Base-by-base conservation (phyloP, 2,329 filamentous ascomycete genomes). In the Knoxdaviesia capensis region DNA sequence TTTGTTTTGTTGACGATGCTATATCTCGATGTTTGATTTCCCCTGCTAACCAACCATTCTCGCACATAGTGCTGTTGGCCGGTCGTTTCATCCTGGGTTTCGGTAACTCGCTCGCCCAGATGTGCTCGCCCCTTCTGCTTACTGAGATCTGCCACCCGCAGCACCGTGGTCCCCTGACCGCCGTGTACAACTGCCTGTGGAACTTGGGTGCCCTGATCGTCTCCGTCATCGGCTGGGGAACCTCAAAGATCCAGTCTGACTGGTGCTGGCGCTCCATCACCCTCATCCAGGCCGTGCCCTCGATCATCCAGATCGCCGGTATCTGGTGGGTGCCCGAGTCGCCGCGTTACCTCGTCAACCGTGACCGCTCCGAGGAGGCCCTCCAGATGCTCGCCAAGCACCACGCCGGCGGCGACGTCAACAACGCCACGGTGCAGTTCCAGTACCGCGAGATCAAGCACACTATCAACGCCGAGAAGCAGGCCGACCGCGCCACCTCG, bases 241-340 rank as follows among this genome's bases (percentile, higher is more conserved):
- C 76, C 1, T 60, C 68, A 29, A 59, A 64, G 34, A 69, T 80
- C 45, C 52, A 59, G 6, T 68, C 56, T 47, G 62, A 78, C 50
- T 80, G 76, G 76, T 73, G 71, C 3, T 82, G 77, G 77, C 64
- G 75, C 40, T 71, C 70, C 34, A 74, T 78, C 41, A 72, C 71
- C 6, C 60, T 80, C n/a, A 59, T 80, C 8, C 77, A 81, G 58
- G 65, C 69, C 32, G 53, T 72, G 1, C 74, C 75, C 0, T 76
- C 72, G 0, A 47, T 75, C 8, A 60, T 79, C 43, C 76, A 80
- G 59, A 20, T 53, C 6, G 9, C 42, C 1, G 49, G 48, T 2
- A 45, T 54, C 6, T 37, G 37, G 10, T 55, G 49, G 48, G 42
- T 55, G 11, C 51, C 52, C 35, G 53, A 55, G 36, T 55, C 53